Evolutionary conservation across 768 basidiomycete genomes (phyloP).

Genomic region (Naganishia vaughanmartiniae): DNA sequence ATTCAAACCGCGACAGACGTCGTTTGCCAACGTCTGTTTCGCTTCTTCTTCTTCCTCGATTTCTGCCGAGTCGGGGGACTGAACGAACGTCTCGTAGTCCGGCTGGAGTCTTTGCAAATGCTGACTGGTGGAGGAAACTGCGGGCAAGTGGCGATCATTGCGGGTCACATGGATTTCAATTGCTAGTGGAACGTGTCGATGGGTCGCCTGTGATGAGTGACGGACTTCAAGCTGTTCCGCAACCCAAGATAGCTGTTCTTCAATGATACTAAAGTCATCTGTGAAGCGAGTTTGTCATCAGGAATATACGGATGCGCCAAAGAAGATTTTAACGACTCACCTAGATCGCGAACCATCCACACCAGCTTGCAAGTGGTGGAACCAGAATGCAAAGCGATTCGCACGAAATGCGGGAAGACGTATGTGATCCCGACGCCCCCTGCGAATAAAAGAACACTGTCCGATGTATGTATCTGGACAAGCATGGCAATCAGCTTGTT

Average conservation of each 20-base stretch:
- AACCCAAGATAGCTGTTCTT: background rate
- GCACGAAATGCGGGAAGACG: conserved; percentile 11
- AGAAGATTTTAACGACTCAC: background rate
- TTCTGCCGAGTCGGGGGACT: background rate
- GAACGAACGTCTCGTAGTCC: too few relatives aligned
- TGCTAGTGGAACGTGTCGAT: background rate
- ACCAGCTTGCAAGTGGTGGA: conserved; percentile 12
- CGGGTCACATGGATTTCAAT: conserved; percentile 11
- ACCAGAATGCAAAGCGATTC: conserved; percentile 4
- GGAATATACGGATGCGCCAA: background rate
- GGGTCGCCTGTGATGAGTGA: background rate
- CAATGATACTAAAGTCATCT: conserved; percentile 7
- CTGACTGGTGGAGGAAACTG: background rate
- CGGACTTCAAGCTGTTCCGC: background rate
- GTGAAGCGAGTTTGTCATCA: too few relatives aligned
- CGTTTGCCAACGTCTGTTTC: too few relatives aligned
- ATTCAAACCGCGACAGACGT: background rate
- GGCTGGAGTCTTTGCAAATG: background rate
- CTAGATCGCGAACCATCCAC: conserved; percentile 18
- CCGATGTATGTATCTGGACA: conserved; percentile 1
- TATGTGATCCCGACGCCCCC: conserved; percentile 11
- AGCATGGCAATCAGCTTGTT: background rate
- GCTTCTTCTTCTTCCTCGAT: background rate
- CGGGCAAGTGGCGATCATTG: background rate
- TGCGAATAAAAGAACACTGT: background rate